These are phyloP conservation scores for Globisporangium polare DNA, from an alignment of 352 stramenopile species.

Conservation along the genomic window DNA sequence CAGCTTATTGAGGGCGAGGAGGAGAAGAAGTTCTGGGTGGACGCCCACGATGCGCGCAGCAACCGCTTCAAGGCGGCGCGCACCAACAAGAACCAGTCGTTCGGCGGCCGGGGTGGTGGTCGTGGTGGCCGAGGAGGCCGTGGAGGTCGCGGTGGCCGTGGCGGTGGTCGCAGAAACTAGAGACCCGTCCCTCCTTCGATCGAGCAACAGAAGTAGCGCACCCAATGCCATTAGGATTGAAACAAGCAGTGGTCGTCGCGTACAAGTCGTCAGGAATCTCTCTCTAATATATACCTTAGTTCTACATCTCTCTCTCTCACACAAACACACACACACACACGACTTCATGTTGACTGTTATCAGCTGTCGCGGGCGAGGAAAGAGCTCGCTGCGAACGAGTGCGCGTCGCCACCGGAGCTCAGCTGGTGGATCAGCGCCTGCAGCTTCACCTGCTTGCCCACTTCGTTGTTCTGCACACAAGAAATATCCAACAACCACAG, in stretches of 20 bases:
- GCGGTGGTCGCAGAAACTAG: constrained; percentile 21
- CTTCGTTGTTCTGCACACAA: constrained; percentile 50
- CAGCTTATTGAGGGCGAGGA: constrained; percentile 65
- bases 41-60: constrained; percentile 59
- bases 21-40: constrained; percentile 85
- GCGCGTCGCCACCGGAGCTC: constrained; percentile 58
- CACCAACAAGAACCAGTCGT: constrained; percentile 65
- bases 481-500: neutral
- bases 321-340: no score
- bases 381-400: constrained; percentile 39
- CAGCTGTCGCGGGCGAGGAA: constrained; percentile 58
- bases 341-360: neutral
- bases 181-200: constrained; percentile 8
- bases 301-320: constrained; percentile 7
- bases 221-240: neutral
- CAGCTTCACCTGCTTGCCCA: constrained; percentile 77
- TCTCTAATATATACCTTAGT: constrained; percentile 29
- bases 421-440: constrained; percentile 83
- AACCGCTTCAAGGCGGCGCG: constrained; percentile 79
- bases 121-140: constrained; percentile 35
- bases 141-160: constrained; percentile 30
- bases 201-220: neutral
- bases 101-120: constrained; percentile 29
- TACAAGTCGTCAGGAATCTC: constrained; percentile 15
- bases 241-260: neutral